phyloP scores from a whole-genome alignment of 2,329 filamentous ascomycete species.

The Paradendryphiella salina region DNA sequence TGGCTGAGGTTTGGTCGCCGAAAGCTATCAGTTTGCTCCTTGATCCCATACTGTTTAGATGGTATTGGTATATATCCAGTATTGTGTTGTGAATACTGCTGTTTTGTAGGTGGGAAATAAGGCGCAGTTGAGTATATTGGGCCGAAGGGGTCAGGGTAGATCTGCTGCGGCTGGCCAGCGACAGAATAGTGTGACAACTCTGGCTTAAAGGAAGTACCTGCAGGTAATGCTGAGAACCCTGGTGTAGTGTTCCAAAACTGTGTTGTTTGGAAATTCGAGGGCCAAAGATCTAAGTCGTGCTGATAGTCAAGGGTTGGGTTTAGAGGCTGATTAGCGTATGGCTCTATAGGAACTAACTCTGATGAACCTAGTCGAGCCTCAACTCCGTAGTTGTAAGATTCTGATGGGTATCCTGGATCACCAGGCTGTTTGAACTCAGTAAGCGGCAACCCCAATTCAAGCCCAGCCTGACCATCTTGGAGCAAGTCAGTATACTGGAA shows the following conservation, averaged over 20 bases:
- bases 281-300: background rate
- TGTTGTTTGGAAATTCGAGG: background rate
- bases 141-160: constrained; percentile 9
- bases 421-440: background rate
- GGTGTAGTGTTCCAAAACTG: constrained; percentile 2
- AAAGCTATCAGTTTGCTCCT: background rate
- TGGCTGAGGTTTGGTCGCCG: background rate
- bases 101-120: constrained; percentile 2
- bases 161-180: background rate
- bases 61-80: constrained; percentile 4
- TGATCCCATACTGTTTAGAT: background rate
- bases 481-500: background rate
- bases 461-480: background rate
- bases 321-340: background rate
- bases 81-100: constrained; percentile 1
- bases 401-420: background rate
- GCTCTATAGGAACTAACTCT: background rate
- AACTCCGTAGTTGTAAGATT: background rate
- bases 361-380: background rate
- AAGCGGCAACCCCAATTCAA: background rate
- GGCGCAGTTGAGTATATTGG: background rate
- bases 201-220: background rate
- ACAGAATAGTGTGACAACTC: background rate
- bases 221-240: constrained; percentile 11
- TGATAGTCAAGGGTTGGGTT: background rate